Evolutionary conservation across 768 basidiomycete species (phyloP), one percentile per base, ranked within the genome.

Genomic region (Phanerodontia chrysosporium): DNA sequence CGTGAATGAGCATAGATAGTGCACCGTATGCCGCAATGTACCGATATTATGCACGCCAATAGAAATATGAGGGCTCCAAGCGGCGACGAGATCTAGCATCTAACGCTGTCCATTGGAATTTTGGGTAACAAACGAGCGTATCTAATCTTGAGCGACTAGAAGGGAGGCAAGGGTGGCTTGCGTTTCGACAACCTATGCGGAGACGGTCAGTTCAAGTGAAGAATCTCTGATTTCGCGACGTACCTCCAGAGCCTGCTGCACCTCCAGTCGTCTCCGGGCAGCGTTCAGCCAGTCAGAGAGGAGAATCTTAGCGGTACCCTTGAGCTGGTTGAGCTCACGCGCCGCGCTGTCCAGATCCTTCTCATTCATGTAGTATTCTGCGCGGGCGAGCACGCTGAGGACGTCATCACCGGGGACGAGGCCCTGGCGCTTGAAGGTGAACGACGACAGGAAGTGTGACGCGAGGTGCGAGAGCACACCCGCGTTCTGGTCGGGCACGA

Each of bases 261-360:
- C 94, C 74, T 97, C 93, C 61, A 99, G 72, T 70, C 95, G 81
- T 68, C 83, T 79, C 63, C 96, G 79, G 10, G 94, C 95, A 65
- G 92, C 94, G 65, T 86, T 85, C 42, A 99, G 75, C 97, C 96
- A 99, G 73, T 98, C 96, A 35, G 79, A 75, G 54, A 91, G 66
- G 45, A 96, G 69, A 54, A 80, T 70, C 72, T 86, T 89, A 16
- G 89, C 89, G 59, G 89, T 84, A 1, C 95, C 96, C 32, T 79
- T 83, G 56, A 99, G 75, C 72, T 93, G 90, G 71, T 98, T 99
- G 28, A 98, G 78, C 74, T 98, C 95, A 56, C 96, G 80, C 35
- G 95, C 78, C 21, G 96, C 96, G 63, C 77, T 80, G 65, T 95
- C 96, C 59, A 99, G 73, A 68, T 98, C 93, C 78, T 97, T 95